phyloP scores from a whole-genome alignment of 1,284 basidiomycete genomes.

The Vanrija humicola region DNA sequence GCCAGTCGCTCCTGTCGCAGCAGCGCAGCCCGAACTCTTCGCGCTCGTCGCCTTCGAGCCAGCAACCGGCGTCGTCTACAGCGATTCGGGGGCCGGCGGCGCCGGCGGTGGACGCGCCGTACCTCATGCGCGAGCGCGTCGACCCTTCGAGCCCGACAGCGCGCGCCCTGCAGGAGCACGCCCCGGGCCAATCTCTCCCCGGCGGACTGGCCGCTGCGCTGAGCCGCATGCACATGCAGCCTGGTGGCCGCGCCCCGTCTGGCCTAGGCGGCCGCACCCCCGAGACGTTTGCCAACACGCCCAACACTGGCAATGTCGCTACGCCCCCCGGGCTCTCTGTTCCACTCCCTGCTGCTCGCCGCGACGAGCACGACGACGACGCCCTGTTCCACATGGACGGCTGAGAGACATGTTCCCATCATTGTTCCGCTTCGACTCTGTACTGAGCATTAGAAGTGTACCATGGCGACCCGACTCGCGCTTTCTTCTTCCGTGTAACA shows the following conservation, averaged over 20 bases:
- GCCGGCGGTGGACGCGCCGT: constrained; percentile 25
- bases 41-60: constrained; percentile 13
- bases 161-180: constrained; percentile 43
- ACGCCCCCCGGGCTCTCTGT: constrained; percentile 2
- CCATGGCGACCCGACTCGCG: too few relatives aligned
- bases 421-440: too few relatives aligned
- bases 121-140: constrained; percentile 24
- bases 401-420: background rate
- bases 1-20: constrained; percentile 35
- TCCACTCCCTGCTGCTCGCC: background rate
- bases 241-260: constrained; percentile 6
- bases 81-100: background rate
- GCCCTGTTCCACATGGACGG: constrained; percentile 24
- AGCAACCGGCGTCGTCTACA: background rate
- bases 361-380: constrained; percentile 16
- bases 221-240: constrained; percentile 45
- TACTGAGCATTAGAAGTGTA: too few relatives aligned
- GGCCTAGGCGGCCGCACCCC: constrained; percentile 2
- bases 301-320: background rate
- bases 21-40: constrained; percentile 22
- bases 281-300: background rate
- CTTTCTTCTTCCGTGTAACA: too few relatives aligned
- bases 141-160: constrained; percentile 37
- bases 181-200: constrained; percentile 47
- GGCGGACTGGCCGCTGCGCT: constrained; percentile 46